Evolutionary conservation across 2,329 filamentous ascomycete genomes (phyloP).

Genomic region (Biscogniauxia sp.): DNA sequence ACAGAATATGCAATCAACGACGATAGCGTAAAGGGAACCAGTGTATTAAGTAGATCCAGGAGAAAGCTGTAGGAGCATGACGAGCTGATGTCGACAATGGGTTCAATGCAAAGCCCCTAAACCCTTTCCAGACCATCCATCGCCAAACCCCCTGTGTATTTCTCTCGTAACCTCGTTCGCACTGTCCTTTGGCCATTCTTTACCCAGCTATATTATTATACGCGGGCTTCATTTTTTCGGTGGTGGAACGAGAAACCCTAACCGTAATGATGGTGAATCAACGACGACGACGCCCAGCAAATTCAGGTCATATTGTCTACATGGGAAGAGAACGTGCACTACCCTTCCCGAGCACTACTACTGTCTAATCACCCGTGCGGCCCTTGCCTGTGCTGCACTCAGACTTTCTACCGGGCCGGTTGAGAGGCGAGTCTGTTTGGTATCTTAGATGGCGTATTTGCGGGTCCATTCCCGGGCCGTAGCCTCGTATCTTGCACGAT

Average conservation of each 20-base stretch:
- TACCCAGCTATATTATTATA: constrained; percentile 18
- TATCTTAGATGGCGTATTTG: constrained; percentile 87
- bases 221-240: constrained; percentile 6
- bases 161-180: constrained; percentile 24
- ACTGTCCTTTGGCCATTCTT: constrained; percentile 18
- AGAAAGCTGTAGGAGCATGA: constrained; percentile 3
- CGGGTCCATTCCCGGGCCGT: constrained; percentile 97
- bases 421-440: background rate
- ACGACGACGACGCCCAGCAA: constrained; percentile 22
- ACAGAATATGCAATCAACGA: background rate
- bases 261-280: constrained; percentile 27
- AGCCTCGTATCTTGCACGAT: constrained; percentile 91
- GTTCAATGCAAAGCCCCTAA: constrained; percentile 1
- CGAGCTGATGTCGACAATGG: background rate
- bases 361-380: constrained; percentile 8
- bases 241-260: constrained; percentile 10
- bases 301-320: constrained; percentile 26
- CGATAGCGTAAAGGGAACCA: background rate
- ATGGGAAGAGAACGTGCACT: constrained; percentile 19
- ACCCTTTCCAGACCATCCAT: background rate
- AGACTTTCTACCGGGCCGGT: constrained; percentile 5
- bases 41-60: constrained; percentile 15
- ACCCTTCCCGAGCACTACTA: constrained; percentile 20
- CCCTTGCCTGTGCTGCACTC: background rate
- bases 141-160: constrained; percentile 14